Evolutionary conservation across 768 basidiomycete species (phyloP), one percentile per base, ranked within the genome.

Genomic region (Suillus subalutaceus): DNA sequence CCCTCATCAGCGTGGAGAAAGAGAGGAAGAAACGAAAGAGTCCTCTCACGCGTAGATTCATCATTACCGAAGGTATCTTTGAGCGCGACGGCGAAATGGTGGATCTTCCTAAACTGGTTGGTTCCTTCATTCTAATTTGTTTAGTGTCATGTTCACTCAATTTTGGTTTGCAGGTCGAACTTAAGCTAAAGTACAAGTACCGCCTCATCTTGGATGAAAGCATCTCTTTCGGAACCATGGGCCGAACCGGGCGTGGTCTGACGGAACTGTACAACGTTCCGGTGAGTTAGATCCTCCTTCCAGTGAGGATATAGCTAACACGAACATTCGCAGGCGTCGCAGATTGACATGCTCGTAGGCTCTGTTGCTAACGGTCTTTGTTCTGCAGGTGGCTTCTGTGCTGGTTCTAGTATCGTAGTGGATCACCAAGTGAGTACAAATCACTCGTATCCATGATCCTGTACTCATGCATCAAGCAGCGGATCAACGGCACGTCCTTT

Each of bases 41-140:
- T 2, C 92, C 92, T 1, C 80, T 98, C 72, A 97, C 95, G 1
- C 84, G 96, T 66, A 85, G 93, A 37, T 99, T 99, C 76, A 99
- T 99, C 73, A 87, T 99, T 62, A 96, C 97, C 0, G 97, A 99
- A 74, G 97, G 97, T 48, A 90, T 99, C 55, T 99, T 97, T 72
- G 95, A 98, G 78, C 92, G 90, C 73, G 95, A 98, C 71, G 97
- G 96, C 13, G 87, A 86, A 65, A 94, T 99, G 87, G 84, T 90
- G 62, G 96, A 99, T 78, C 77, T 99, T 43, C 96, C 97, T 5
- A 94, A 92, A 74, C 82, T 99, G 65, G 96, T 97, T 67, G 66
- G 93, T 67, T n/a, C 46, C 26, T 41, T 59, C 35, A 26, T 52
- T 32, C 38, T 26, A 10, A 52, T 46, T 1, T 50, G 26, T n/a